A percentile compares a stretch with the other conserved stretches of the same genome.
These are phyloP conservation scores for Pichia sp. DNA, from an alignment of 1,139 yeast genomes.

Conservation along the genomic window DNA sequence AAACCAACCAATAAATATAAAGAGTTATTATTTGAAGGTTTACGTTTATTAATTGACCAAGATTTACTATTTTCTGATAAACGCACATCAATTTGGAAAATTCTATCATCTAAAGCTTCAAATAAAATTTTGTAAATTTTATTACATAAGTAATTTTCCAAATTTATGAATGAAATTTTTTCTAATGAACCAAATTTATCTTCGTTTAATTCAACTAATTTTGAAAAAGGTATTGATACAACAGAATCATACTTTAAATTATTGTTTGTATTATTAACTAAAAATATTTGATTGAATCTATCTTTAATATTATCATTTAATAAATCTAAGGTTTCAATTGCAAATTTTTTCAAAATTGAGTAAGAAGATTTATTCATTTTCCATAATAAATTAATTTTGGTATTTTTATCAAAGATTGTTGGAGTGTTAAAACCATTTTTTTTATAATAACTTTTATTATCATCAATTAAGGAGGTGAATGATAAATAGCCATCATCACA, in stretches of 20 bases:
- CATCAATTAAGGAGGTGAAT: constrained; percentile 54
- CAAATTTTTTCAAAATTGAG: constrained; percentile 53
- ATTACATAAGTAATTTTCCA: constrained; percentile 58
- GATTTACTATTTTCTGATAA: constrained; percentile 17
- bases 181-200: constrained; percentile 63
- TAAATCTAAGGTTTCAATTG: constrained; percentile 59
- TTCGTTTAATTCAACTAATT: constrained; percentile 22
- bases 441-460: constrained; percentile 44
- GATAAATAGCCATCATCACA: constrained; percentile 56
- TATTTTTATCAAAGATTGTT: constrained; percentile 67
- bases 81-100: constrained; percentile 39
- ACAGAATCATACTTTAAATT: constrained; percentile 61
- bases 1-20: constrained; percentile 50
- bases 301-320: constrained; percentile 77
- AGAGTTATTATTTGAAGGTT: constrained; percentile 35
- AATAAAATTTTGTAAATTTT: constrained; percentile 53
- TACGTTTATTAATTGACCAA: constrained; percentile 51
- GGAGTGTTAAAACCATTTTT: constrained; percentile 60
- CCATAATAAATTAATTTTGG: constrained; percentile 73
- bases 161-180: constrained; percentile 64
- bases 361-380: constrained; percentile 73
- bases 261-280: constrained; percentile 52
- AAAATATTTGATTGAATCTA: constrained; percentile 78
- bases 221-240: constrained; percentile 38
- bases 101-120: constrained; percentile 66